Base-by-base conservation (phyloP, 495 filamentous ascomycete species). In the Tuber microsphaerosporum region DNA sequence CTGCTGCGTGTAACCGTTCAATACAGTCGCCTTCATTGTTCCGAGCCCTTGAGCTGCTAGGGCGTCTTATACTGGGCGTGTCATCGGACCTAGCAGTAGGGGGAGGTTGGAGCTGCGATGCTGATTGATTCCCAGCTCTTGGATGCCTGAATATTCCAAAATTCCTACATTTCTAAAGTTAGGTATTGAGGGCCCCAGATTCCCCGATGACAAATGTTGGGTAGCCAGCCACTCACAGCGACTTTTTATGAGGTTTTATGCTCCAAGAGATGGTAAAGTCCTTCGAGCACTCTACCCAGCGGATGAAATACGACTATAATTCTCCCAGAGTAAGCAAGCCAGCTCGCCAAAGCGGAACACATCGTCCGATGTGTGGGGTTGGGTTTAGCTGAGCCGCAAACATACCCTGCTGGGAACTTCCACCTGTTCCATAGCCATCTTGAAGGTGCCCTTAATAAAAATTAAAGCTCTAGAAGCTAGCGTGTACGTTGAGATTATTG, bases 71-170 rank as follows among this genome's bases (percentile, higher is more conserved):
- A 82, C 39, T 85, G 76, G 76, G 83, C 43, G 73, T 77, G 48
- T 82, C 80, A 44, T 82, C 80, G 46, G 80, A 82, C 68, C 79
- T 80, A 61, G 81, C 86, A 71, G 81, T 86, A 34, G 80, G 85
- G 16, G 82, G 84, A 72, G 84, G 84, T 80, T 85, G 87, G 78
- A 88, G 86, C 68, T 85, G 86, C 41, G 86, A 86, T 76, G 85
- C 87, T 75, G 89, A 84, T 34, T 90, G 87, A 39, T 79, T 86
- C 75, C 88, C 88, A 79, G 89, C 88, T 74, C 93, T 92, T 26
- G 95, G 94, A 83, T 98, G 95, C 81, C 97, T 97, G 86, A 98
- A 97, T 82, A 99, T 91, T 81, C 92, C 96, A 82, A 98, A 97
- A 85, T 97, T 97, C 84, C 89, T 90, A 76, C 71, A 19, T 72